phyloP scores from a whole-genome alignment of 192 early-diverging fungal species.

The Physocladia obscura region DNA sequence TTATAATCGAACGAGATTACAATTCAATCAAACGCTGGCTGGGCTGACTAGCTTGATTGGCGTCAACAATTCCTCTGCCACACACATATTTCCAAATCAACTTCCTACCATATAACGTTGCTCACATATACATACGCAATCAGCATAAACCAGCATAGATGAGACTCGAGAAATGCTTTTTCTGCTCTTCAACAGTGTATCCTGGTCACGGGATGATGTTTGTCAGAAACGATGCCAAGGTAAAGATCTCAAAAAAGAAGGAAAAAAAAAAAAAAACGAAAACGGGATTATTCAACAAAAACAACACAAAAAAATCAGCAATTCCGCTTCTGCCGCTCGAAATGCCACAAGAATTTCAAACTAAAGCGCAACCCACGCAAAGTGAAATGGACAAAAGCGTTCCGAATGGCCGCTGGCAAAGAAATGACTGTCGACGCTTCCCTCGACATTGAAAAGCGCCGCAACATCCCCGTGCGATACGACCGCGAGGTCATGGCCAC shows the following conservation, averaged over 20 bases:
- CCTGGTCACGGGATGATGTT: slow-evolving; percentile 99
- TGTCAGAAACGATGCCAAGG: slow-evolving; percentile 97
- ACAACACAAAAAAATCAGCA: slow-evolving; percentile 45
- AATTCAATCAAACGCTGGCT: no score
- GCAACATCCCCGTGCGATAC: slow-evolving; percentile 96
- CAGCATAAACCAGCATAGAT: no score
- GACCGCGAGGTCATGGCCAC: slow-evolving; percentile 95
- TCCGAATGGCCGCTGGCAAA: slow-evolving; percentile 97
- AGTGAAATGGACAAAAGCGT: slow-evolving; percentile 99
- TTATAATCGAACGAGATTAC: no score
- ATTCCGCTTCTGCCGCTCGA: slow-evolving; percentile 95
- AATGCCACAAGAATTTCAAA: slow-evolving; percentile 99
- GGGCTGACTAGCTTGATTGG: no score
- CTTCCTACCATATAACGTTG: not conserved
- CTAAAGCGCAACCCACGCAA: slow-evolving; percentile 99
- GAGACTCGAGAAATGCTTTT: slow-evolving; percentile 99
- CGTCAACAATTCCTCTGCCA: no score
- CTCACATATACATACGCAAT: not conserved
- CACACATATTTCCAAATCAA: not conserved
- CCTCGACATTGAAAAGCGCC: slow-evolving; percentile 97
- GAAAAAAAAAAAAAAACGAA: no score
- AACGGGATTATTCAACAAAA: no score
- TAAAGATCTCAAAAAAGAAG: no score
- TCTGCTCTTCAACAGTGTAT: slow-evolving; percentile 95
- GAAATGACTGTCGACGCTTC: slow-evolving; percentile 98